phyloP scores from a whole-genome alignment of 2,329 filamentous ascomycete species.

The Tetracladium maxilliforme region DNA sequence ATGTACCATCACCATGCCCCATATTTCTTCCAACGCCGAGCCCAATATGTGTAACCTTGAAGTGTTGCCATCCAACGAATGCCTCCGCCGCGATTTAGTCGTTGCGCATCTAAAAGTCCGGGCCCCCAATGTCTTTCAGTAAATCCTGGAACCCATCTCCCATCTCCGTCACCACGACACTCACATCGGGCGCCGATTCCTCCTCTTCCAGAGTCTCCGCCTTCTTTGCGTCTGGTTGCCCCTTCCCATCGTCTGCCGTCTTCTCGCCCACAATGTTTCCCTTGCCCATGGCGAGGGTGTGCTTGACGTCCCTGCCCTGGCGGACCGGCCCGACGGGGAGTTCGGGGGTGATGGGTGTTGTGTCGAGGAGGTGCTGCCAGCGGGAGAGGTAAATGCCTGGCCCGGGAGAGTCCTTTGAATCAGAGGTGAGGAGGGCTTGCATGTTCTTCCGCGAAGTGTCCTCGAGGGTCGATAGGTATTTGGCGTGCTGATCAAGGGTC shows the following conservation, averaged over 20 bases:
- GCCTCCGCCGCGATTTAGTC: no score
- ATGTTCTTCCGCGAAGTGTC: conserved; percentile 40
- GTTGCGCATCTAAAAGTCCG: no score
- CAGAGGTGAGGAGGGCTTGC: conserved; percentile 19
- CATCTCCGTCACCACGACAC: conserved; percentile 23
- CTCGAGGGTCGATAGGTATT: conserved; percentile 42
- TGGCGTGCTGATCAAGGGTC: conserved; percentile 42
- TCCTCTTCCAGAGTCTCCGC: conserved; percentile 15
- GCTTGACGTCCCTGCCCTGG: conserved; percentile 30
- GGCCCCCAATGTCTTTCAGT: no score
- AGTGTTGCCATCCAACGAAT: no score
- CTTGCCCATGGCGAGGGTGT: conserved; percentile 15
- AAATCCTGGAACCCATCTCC: conserved; percentile 21
- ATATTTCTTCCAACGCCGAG: no score
- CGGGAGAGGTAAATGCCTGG: conserved; percentile 59
- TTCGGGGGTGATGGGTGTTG: conserved; percentile 52
- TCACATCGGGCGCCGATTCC: conserved; percentile 22
- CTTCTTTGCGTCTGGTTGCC: conserved; percentile 9
- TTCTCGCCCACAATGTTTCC: conserved; percentile 26
- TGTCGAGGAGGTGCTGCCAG: conserved; percentile 59
- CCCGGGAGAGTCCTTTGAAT: conserved; percentile 21
- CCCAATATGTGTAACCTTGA: no score
- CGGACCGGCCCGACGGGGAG: conserved; percentile 35
- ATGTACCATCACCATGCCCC: no score
- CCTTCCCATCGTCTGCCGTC: conserved; percentile 17